Evolutionary conservation across 2,329 filamentous ascomycete species (phyloP).

Genomic region (Penicillium carneum): DNA sequence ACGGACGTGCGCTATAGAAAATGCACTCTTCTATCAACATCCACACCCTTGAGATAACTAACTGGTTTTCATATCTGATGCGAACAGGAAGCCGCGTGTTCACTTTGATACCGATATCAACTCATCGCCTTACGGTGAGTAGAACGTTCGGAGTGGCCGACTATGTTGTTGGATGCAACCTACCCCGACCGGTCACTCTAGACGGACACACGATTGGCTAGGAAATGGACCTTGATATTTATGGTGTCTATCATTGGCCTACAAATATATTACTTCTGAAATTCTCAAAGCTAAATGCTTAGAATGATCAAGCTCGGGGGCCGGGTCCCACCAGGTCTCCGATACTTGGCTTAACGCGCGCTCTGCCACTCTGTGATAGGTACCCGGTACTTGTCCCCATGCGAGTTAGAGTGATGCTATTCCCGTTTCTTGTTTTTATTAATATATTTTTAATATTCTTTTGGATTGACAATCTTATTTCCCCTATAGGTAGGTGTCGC

Average conservation of each 20-base stretch:
- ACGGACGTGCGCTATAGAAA: conserved; percentile 2
- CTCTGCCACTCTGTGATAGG: conserved; percentile 10
- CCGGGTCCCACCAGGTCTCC: conserved; percentile 4
- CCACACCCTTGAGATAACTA: background rate
- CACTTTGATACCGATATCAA: background rate
- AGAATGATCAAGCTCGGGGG: conserved; percentile 11
- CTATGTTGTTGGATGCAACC: background rate
- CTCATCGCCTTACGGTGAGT: background rate
- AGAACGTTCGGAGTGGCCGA: conserved; percentile 1
- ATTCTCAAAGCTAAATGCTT: conserved; percentile 6
- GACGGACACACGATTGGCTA: conserved; percentile 8
- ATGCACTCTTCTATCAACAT: background rate
- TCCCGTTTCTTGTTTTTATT: background rate
- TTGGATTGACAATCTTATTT: background rate
- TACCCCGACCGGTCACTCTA: background rate
- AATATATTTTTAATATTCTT: background rate
- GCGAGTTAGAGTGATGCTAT: conserved; percentile 11
- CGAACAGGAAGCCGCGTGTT: background rate
- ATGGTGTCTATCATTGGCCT: conserved; percentile 4
- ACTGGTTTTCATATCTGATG: background rate
- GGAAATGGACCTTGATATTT: background rate
- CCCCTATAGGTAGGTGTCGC: background rate
- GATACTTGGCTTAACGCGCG: conserved; percentile 2
- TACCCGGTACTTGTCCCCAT: background rate
- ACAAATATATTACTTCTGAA: background rate